These are phyloP conservation scores for Trichoderma pleuroti DNA, from an alignment of 2,329 filamentous ascomycete species.

Conservation along the genomic window DNA sequence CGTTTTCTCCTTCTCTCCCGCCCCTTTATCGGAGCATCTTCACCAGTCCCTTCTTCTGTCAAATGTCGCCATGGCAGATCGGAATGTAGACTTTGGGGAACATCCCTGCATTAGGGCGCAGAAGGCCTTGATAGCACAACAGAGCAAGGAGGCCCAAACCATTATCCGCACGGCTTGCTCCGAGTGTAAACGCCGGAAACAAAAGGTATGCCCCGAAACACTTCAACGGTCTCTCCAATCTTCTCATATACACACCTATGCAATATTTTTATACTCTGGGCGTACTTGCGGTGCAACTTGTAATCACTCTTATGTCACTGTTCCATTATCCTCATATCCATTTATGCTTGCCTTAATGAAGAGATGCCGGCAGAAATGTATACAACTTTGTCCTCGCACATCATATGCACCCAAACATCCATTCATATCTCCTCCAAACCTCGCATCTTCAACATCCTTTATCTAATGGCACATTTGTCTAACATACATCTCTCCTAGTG, in stretches of 20 bases:
- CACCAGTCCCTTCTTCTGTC: background rate
- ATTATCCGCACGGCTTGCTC: constrained; percentile 36
- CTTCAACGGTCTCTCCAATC: background rate
- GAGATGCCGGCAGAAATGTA: background rate
- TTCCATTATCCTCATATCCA: background rate
- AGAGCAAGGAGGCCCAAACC: background rate
- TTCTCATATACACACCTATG: background rate
- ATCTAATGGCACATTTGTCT: background rate
- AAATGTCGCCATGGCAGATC: background rate
- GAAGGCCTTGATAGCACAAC: background rate
- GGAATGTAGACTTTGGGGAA: background rate
- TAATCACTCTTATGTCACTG: background rate
- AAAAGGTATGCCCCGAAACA: constrained; percentile 30
- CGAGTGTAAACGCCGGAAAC: constrained; percentile 41
- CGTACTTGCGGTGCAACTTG: background rate
- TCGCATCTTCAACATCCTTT: background rate
- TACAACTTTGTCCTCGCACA: no score
- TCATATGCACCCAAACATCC: background rate
- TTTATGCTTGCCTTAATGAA: background rate
- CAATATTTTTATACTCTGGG: background rate
- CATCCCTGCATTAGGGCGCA: background rate
- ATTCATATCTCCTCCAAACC: background rate
- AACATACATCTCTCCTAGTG: constrained; percentile 28
- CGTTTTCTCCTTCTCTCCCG: background rate
- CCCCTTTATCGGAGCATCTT: background rate